Base-by-base conservation (phyloP, 768 basidiomycete species). In the Rubroboletus pulcherrimus region DNA sequence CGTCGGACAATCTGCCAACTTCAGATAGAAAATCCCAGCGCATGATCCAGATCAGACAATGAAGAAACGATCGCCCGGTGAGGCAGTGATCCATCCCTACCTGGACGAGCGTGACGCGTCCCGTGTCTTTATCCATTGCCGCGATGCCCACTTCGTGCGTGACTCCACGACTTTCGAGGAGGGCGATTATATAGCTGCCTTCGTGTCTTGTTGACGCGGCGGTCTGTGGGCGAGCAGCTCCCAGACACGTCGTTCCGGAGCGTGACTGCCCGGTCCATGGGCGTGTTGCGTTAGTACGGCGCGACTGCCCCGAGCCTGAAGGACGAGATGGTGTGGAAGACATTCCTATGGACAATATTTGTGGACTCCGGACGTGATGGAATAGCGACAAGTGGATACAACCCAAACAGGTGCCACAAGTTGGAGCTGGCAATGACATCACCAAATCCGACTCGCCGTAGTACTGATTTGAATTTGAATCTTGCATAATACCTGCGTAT, bases 131-230 rank as follows among this genome's bases (percentile, higher is more conserved):
- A 55, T 94, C 86, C n/a, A 93, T 77, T 0, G 89, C 89, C 0
- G 91, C 93, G 33, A 97, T 83, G 3, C 94, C 94, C 9, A 96
- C 83, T 66, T 96, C 93, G 51, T 88, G 77, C 1, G 86, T 86
- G 30, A 91, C 77, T 1, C 90, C 89, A 26, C 90, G 76, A 11
- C 89, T 87, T 71, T 93, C 90, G 29, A 92, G 72, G 19, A 92
- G 70, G 3, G 90, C 85, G 29, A 89, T 75, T 4, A 89, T 73
- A 65, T 84, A 85, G 53, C 74, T 85, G 0, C 77, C 79, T 58
- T 90, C 88, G 42, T 77, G 75, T 29, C 77, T 73, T 15, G 77
- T 77, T 6, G 87, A 87, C 3, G 75, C 79, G 14, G 84, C 75
- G 0, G 89, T 91, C 44, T 81, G 80, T 8, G 89, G 88, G 26